Percentiles rank a stretch among this genome's conserved stretches.
Evolutionary conservation across 208 protist species (phyloP).

Genomic region (Porcisia hertigi): DNA sequence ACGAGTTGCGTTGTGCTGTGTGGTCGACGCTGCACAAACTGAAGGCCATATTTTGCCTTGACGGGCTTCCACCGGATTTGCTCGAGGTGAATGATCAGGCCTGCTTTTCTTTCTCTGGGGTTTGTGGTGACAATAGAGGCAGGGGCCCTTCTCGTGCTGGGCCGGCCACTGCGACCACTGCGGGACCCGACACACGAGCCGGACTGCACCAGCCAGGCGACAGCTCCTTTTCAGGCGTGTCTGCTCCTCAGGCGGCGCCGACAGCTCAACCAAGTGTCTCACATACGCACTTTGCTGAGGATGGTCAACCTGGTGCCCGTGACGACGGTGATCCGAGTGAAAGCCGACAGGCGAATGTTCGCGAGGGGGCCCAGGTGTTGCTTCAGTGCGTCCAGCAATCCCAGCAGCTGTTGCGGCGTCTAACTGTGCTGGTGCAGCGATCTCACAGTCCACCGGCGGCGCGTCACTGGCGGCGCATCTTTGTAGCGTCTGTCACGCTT

Average conservation of each 20-base stretch:
- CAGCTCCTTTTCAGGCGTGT: not conserved
- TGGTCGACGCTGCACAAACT: constrained; percentile 33
- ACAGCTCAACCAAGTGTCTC: not conserved
- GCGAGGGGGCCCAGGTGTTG: constrained; percentile 41
- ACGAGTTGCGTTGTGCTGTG: constrained; percentile 32
- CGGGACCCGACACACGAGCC: not conserved
- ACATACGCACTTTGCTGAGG: constrained; percentile 7
- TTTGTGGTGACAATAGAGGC: not conserved
- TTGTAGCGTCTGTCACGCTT: constrained; percentile 26
- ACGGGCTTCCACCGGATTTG: constrained; percentile 17
- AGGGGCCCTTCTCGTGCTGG: not conserved
- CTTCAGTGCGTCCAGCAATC: constrained; percentile 35
- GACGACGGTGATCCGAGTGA: constrained; percentile 1
- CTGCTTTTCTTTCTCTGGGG: not conserved
- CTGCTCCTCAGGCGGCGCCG: not conserved
- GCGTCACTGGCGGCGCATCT: constrained; percentile 48
- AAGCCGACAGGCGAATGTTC: constrained; percentile 2
- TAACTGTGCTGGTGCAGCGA: constrained; percentile 33
- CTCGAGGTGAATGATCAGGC: constrained; percentile 17
- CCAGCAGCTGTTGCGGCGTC: constrained; percentile 19
- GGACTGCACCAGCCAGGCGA: constrained; percentile 1
- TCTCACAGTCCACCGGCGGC: constrained; percentile 39
- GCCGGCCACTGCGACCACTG: not conserved
- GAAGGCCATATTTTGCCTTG: constrained; percentile 23
- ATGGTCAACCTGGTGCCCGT: not conserved